These are phyloP conservation scores for Globisporangium yorkense DNA, from an alignment of 352 stramenopile genomes.

Conservation along the genomic window DNA sequence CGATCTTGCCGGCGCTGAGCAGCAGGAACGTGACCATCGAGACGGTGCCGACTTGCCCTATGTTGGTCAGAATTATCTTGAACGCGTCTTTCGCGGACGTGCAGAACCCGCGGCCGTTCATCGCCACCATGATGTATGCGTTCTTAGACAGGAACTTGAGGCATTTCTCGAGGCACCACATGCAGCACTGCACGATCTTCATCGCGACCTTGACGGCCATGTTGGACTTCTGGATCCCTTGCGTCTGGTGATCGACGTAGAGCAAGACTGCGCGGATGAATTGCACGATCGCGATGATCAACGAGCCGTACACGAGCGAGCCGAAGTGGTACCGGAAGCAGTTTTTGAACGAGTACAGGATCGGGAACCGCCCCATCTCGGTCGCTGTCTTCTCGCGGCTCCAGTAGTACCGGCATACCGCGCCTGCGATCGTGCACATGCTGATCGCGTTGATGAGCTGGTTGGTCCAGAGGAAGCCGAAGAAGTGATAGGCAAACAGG, in stretches of 20 bases:
- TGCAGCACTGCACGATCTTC: slow-evolving; percentile 87
- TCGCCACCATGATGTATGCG: slow-evolving; percentile 89
- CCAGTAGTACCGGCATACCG: slow-evolving; percentile 93
- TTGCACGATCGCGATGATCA: slow-evolving; percentile 96
- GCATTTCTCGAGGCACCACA: slow-evolving; percentile 94
- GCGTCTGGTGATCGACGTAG: slow-evolving; percentile 91
- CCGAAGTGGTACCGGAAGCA: slow-evolving; percentile 92
- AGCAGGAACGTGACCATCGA: slow-evolving; percentile 89
- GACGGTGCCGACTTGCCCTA: slow-evolving; percentile 85
- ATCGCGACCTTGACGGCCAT: slow-evolving; percentile 79
- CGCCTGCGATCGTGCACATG: slow-evolving; percentile 92
- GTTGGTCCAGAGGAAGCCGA: slow-evolving; percentile 95
- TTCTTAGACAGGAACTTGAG: slow-evolving; percentile 98
- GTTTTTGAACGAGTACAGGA: slow-evolving; percentile 65
- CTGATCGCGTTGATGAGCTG: slow-evolving; percentile 95
- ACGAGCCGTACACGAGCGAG: slow-evolving; percentile 93
- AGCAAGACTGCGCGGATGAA: slow-evolving; percentile 90
- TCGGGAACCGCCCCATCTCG: slow-evolving; percentile 65
- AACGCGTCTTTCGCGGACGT: slow-evolving; percentile 89
- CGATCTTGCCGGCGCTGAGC: slow-evolving; percentile 91
- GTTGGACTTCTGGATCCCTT: slow-evolving; percentile 75
- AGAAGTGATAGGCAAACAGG: slow-evolving; percentile 84
- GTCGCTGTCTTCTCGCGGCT: slow-evolving; percentile 48
- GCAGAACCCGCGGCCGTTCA: slow-evolving; percentile 76
- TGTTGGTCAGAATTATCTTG: slow-evolving; percentile 89